phyloP scores from a whole-genome alignment of 352 stramenopile species.

The Aphanomyces euteiches region DNA sequence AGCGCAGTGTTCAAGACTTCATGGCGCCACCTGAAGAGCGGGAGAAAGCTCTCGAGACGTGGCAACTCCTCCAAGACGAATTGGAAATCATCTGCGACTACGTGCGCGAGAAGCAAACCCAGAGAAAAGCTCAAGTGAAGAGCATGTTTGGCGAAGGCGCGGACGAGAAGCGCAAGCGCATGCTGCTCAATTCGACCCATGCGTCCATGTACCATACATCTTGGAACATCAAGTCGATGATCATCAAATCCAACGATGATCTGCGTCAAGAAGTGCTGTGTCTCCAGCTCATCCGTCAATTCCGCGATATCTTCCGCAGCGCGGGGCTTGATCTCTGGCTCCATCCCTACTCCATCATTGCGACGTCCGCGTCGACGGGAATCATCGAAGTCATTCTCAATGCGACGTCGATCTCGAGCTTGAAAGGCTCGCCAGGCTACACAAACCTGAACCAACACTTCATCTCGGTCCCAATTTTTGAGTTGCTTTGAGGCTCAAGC shows the following conservation, averaged over 20 bases:
- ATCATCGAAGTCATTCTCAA: constrained; percentile 98
- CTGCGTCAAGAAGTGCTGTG: constrained; percentile 97
- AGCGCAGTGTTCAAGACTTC: background rate
- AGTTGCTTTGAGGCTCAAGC: constrained; percentile 49
- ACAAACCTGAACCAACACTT: constrained; percentile 90
- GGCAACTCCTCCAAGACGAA: constrained; percentile 63
- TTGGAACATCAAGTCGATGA: constrained; percentile 87
- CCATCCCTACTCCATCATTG: constrained; percentile 95
- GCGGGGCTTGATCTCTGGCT: constrained; percentile 93
- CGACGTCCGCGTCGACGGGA: constrained; percentile 91
- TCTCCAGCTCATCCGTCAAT: constrained; percentile 95
- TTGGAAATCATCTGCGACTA: constrained; percentile 66
- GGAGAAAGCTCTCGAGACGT: constrained; percentile 44
- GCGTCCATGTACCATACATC: constrained; percentile 32
- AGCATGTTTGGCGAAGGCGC: constrained; percentile 82
- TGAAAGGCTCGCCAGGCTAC: constrained; percentile 89
- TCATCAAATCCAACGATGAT: constrained; percentile 99
- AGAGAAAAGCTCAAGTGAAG: constrained; percentile 62
- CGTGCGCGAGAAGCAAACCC: constrained; percentile 55
- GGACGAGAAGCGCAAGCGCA: constrained; percentile 66
- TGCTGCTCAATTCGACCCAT: constrained; percentile 47
- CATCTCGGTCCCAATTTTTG: constrained; percentile 21
- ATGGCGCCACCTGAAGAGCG: constrained; percentile 31
- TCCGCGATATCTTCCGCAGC: constrained; percentile 94
- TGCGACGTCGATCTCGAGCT: constrained; percentile 93